Base-by-base conservation (phyloP, 352 stramenopile species). In the Pythium aristosporum region DNA sequence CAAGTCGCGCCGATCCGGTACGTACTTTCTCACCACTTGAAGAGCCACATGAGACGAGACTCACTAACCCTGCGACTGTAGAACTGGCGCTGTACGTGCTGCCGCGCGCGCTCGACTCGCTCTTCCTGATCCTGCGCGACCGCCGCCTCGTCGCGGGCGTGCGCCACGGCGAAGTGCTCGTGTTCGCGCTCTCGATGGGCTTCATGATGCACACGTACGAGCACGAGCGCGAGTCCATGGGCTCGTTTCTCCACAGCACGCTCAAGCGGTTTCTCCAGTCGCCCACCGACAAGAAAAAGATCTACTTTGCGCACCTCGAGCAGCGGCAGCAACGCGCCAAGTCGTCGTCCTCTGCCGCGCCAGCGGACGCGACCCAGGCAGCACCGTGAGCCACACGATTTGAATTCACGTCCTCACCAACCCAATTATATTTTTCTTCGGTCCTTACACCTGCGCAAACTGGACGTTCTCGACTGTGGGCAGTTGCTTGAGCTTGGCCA, bases 191-290 rank as follows among this genome's bases (percentile, higher is more conserved):
- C 13, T 94, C 84, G 10, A 94, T 93, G 84, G 73, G 79, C 10
- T 71, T 85, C 47, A 87, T 94, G 69, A 93, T 93, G 86, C 89
- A 87, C 68, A 90, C 73, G 60, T 94, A 92, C 57, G 84, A 94
- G 83, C 76, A 87, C 48, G 83, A 92, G 61, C 90, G 79, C 37
- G 73, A 85, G 63, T 74, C 80, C 5, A 79, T 92, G 72, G 81
- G 72, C 42, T 69, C 79, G 23, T 87, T 92, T 54, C 42, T 92
- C 25, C 78, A 79, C 63, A 82, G 68, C 46, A 86, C 77, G 9
- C 83, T 92, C 74, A 87, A 85, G 70, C 80, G 83, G n/a, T 92
- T 90, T 61, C 54, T 92, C 57, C 76, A 88, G 59, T 89, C 79
- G 6, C 75, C 80, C 25, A 80, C 74, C 9, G 80, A 91, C 67